phyloP scores from a whole-genome alignment of 176 grass and related monocot species.

The Secale cereale region DNA sequence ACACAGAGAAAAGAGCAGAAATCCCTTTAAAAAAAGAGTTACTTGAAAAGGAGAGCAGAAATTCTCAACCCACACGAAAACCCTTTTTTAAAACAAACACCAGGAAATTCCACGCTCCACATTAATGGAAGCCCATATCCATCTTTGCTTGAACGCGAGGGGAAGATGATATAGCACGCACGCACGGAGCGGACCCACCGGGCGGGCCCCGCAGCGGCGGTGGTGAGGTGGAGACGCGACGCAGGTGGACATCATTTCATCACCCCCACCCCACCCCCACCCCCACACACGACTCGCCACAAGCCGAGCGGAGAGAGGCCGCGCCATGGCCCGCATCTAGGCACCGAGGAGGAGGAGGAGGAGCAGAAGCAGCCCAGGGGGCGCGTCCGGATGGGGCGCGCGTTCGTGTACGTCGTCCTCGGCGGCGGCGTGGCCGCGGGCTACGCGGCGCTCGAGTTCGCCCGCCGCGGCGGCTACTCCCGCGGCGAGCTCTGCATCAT shows the following conservation, averaged over 20 bases:
- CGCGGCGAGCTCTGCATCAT: slow-evolving; percentile 90
- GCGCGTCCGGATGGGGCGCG: slow-evolving; percentile 51
- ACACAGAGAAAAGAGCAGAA: too few species aligned
- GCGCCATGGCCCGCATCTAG: slow-evolving; percentile 39
- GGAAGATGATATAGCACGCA: slow-evolving; percentile 9
- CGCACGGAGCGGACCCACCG: neutral
- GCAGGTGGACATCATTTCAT: slow-evolving; percentile 17
- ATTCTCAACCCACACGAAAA: slow-evolving; percentile 2
- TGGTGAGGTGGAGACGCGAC: slow-evolving; percentile 1
- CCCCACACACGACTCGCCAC: neutral
- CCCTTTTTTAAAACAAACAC: neutral
- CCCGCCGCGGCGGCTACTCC: slow-evolving; percentile 42
- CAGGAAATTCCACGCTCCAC: neutral
- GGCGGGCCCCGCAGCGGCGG: slow-evolving; percentile 30
- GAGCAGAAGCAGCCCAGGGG: neutral
- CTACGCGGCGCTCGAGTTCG: slow-evolving; percentile 90
- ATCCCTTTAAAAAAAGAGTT: too few species aligned
- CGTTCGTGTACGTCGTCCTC: slow-evolving; percentile 75
- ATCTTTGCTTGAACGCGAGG: neutral
- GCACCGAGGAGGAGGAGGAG: neutral
- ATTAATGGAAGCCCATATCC: neutral
- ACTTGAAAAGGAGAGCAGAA: neutral
- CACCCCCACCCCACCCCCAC: neutral
- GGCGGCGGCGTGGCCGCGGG: slow-evolving; percentile 95
- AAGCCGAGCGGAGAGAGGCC: neutral